A percentile compares a stretch with the other conserved stretches of the same genome.
Evolutionary conservation across 2,329 filamentous ascomycete species (phyloP).

Genomic region (Penicillium sp.): DNA sequence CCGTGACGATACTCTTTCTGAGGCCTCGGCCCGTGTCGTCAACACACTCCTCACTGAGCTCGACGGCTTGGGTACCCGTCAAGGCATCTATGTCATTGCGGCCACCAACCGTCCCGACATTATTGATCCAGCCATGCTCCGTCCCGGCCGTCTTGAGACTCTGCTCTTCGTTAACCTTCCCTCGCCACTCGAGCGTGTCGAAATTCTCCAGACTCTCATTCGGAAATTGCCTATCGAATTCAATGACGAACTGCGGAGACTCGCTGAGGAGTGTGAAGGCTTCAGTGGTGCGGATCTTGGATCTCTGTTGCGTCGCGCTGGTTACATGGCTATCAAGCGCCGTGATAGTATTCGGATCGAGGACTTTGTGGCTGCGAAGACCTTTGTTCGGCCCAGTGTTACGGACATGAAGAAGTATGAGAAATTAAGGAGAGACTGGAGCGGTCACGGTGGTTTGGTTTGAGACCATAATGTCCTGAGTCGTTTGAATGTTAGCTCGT

Average conservation of each 20-base stretch:
- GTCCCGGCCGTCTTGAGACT: slow-evolving; percentile 84
- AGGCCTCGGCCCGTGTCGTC: slow-evolving; percentile 84
- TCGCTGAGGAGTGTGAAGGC: slow-evolving; percentile 72
- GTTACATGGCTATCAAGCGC: slow-evolving; percentile 55
- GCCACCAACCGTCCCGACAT: slow-evolving; percentile 95
- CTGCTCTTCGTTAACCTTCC: slow-evolving; percentile 89
- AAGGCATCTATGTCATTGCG: slow-evolving; percentile 89
- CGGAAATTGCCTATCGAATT: slow-evolving; percentile 55
- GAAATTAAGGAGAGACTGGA: slow-evolving; percentile 52
- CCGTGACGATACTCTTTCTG: slow-evolving; percentile 74
- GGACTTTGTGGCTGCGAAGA: slow-evolving; percentile 43
- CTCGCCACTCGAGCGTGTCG: slow-evolving; percentile 72
- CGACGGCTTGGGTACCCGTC: slow-evolving; percentile 74
- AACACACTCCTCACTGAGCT: slow-evolving; percentile 94
- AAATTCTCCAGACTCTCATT: slow-evolving; percentile 73
- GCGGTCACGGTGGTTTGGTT: slow-evolving; percentile 30
- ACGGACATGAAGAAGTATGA: slow-evolving; percentile 60
- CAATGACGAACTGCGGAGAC: slow-evolving; percentile 55
- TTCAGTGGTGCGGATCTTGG: slow-evolving; percentile 73
- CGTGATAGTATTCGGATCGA: slow-evolving; percentile 48
- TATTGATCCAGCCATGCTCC: slow-evolving; percentile 92
- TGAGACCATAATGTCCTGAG: slow-evolving; percentile 12
- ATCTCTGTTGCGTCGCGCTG: slow-evolving; percentile 59
- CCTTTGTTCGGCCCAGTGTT: slow-evolving; percentile 51
- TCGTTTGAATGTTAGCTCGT: neutral